Conservation (phyloP, 176 grass and related monocot genomes). For the Alopecurus myosuroides region DNA sequence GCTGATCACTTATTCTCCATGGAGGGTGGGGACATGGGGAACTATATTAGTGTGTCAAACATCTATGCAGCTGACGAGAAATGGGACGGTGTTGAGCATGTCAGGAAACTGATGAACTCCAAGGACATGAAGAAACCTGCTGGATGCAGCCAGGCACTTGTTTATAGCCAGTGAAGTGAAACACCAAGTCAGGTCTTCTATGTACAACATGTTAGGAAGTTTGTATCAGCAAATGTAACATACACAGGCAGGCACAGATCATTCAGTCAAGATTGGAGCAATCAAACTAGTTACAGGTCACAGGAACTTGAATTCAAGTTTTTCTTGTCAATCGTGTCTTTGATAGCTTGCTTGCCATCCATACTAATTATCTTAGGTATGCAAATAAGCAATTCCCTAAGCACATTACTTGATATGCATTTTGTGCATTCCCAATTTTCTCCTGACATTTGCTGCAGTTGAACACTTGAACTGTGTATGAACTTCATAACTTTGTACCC, state of each 20-base stretch:
- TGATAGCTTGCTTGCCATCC: neutral
- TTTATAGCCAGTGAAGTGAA: slow-evolving; percentile 50
- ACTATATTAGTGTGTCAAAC: slow-evolving; percentile 69
- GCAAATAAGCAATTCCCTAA: neutral
- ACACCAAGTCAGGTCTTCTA: slow-evolving; percentile 39
- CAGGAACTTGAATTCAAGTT: neutral
- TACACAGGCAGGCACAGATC: neutral
- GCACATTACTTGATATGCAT: neutral
- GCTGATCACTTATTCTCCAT: slow-evolving; percentile 47
- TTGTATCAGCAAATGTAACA: slow-evolving; percentile 57
- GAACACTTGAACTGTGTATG: neutral
- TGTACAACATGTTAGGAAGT: slow-evolving; percentile 32
- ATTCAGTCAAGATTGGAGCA: neutral
- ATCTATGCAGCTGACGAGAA: slow-evolving; percentile 66
- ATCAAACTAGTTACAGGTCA: neutral
- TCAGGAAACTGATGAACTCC: slow-evolving; percentile 60
- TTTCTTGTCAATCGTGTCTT: neutral
- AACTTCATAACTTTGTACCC: neutral
- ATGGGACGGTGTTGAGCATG: slow-evolving; percentile 62
- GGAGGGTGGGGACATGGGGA: slow-evolving; percentile 42
- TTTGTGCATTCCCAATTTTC: neutral
- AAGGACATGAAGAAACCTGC: slow-evolving; percentile 73
- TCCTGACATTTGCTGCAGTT: neutral
- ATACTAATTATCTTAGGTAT: slow-evolving; percentile 7
- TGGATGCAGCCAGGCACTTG: slow-evolving; percentile 63